Conservation (phyloP, 2,329 filamentous ascomycete genomes). For the Teratosphaeria zuluensis region DNA sequence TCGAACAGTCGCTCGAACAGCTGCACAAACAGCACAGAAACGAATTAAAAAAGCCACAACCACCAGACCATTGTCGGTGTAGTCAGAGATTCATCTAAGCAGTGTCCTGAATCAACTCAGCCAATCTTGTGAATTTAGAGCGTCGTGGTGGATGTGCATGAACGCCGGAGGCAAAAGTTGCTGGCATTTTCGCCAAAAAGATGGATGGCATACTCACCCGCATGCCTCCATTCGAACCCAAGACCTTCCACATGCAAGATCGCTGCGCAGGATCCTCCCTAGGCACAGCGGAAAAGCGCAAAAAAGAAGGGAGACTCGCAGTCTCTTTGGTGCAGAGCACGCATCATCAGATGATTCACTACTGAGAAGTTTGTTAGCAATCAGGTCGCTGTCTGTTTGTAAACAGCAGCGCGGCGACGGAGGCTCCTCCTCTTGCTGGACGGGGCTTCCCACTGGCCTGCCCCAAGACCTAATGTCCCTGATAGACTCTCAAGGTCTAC, state of each 20-base stretch:
- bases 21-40: not conserved
- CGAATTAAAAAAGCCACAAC: not conserved
- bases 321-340: not conserved
- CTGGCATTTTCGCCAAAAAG: not conserved
- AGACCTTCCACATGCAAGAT: not conserved
- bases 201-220: not conserved
- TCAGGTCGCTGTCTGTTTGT: not conserved
- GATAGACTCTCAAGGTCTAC: not conserved
- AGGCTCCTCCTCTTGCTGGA: not conserved
- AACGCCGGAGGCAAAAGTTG: not conserved
- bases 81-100: not conserved
- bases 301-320: not conserved
- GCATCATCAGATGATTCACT: not conserved
- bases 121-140: not conserved
- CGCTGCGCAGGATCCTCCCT: not conserved
- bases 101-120: not conserved
- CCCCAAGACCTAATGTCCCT: not conserved
- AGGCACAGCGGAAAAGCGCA: not conserved
- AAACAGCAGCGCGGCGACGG: not conserved
- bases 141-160: not conserved
- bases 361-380: not conserved
- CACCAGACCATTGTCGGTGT: not conserved
- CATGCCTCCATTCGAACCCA: not conserved
- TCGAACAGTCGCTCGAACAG: not conserved
- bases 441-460: not conserved